A percentile compares a stretch with the other conserved stretches of the same genome.
Evolutionary conservation across 371 early-diverging fungal genomes (phyloP).

Genomic region (Mortierella sp.): DNA sequence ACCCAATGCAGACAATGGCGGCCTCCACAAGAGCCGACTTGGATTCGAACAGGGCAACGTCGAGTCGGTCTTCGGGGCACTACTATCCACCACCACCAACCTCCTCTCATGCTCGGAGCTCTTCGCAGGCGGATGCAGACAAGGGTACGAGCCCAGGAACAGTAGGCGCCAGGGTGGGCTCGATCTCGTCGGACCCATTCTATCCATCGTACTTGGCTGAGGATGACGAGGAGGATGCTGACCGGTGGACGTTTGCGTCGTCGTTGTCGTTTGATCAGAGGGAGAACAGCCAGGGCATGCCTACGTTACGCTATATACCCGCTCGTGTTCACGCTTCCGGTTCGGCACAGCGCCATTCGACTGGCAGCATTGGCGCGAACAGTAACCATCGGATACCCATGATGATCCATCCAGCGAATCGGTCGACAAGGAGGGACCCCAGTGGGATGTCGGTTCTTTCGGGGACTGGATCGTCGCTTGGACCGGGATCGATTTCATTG

Average conservation of each 20-base stretch:
- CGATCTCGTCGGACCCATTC: slow-evolving; percentile 47
- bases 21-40: slow-evolving; percentile 14
- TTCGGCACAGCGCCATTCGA: slow-evolving; percentile 37
- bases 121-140: slow-evolving; percentile 15
- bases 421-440: slow-evolving; percentile 19
- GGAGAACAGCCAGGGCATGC: slow-evolving; percentile 38
- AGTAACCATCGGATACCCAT: slow-evolving; percentile 39
- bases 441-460: slow-evolving; percentile 44
- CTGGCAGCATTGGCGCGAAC: slow-evolving; percentile 40
- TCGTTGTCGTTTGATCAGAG: slow-evolving; percentile 57
- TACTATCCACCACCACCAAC: slow-evolving; percentile 6
- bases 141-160: slow-evolving; percentile 10
- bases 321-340: slow-evolving; percentile 33
- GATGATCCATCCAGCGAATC: slow-evolving; percentile 25
- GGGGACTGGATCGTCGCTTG: slow-evolving; percentile 43
- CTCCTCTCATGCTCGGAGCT: background rate
- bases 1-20: slow-evolving; percentile 39
- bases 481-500: slow-evolving; percentile 35
- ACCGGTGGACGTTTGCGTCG: slow-evolving; percentile 58
- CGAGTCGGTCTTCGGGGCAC: slow-evolving; percentile 36
- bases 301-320: slow-evolving; percentile 54
- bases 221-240: slow-evolving; percentile 57
- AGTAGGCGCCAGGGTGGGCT: slow-evolving; percentile 26
- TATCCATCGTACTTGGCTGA: slow-evolving; percentile 53
- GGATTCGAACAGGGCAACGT: slow-evolving; percentile 25